Percentiles rank a stretch among this genome's conserved stretches.
Conservation (phyloP, 192 early-diverging fungal species). For the Coemansia sp. region DNA sequence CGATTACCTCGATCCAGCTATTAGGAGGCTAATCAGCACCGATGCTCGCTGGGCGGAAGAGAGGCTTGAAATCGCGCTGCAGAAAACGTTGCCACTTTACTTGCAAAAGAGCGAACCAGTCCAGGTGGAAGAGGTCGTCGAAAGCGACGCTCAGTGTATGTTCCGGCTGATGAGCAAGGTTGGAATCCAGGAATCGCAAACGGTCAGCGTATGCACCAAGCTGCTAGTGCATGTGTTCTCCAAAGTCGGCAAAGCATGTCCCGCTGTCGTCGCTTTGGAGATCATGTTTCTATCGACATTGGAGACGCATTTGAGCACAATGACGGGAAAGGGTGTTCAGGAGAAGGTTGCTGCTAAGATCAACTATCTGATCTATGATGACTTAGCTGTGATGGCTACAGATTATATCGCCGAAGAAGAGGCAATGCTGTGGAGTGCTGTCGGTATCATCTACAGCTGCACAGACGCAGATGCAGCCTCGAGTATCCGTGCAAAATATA, state of each 20-base stretch:
- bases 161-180: constrained; percentile 43
- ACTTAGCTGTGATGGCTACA: not conserved
- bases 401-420: not conserved
- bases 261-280: constrained; percentile 9
- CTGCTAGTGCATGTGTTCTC: constrained; percentile 17
- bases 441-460: constrained; percentile 18
- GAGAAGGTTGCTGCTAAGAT: constrained; percentile 12
- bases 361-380: not conserved
- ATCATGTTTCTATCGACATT: constrained; percentile 17
- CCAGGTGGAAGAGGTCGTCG: not conserved
- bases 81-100: not conserved
- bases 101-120: not conserved
- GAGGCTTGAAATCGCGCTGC: constrained; percentile 13
- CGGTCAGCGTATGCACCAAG: constrained; percentile 11
- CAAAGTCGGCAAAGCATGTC: not conserved
- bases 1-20: not conserved
- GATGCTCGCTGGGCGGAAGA: constrained; percentile 1
- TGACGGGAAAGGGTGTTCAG: constrained; percentile 9
- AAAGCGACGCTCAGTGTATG: constrained; percentile 41
- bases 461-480: constrained; percentile 7
- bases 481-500: constrained; percentile 1
- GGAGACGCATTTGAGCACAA: not conserved
- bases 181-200: constrained; percentile 15
- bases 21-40: constrained; percentile 13
- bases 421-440: constrained; percentile 14